These are phyloP conservation scores for Phytophthora melonis DNA, from an alignment of 352 stramenopile genomes.

Conservation along the genomic window DNA sequence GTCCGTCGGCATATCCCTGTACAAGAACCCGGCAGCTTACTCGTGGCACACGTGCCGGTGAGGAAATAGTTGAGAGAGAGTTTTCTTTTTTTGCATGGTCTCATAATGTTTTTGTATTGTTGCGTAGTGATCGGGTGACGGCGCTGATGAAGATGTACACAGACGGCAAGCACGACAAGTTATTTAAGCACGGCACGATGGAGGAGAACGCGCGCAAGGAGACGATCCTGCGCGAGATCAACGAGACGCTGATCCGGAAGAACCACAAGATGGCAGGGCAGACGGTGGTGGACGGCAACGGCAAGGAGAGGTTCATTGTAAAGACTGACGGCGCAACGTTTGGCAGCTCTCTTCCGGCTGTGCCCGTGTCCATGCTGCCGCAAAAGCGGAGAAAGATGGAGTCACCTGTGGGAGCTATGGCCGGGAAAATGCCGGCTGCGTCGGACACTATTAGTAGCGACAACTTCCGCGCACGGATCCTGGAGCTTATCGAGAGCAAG, in stretches of 20 bases:
- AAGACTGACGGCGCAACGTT: constrained; percentile 25
- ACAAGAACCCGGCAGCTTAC: constrained; percentile 76
- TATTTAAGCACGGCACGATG: constrained; percentile 81
- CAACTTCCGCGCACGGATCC: constrained; percentile 64
- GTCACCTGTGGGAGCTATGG: not conserved
- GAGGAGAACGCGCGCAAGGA: constrained; percentile 81
- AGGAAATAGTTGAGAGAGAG: constrained; percentile 12
- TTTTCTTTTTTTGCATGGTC: no score
- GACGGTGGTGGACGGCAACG: constrained; percentile 25
- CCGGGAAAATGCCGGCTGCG: constrained; percentile 2
- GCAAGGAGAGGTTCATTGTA: constrained; percentile 24
- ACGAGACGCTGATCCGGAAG: constrained; percentile 54
- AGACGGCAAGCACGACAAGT: constrained; percentile 83
- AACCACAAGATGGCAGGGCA: constrained; percentile 54
- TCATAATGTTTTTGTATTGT: constrained; percentile 28
- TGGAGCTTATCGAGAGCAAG: constrained; percentile 84
- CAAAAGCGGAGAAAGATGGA: constrained; percentile 46
- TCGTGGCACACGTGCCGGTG: constrained; percentile 88
- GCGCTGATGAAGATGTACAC: constrained; percentile 83
- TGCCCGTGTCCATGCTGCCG: not conserved
- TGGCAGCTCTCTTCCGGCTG: not conserved
- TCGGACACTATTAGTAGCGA: constrained; percentile 44
- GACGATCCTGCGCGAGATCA: constrained; percentile 70
- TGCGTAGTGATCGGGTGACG: constrained; percentile 67
- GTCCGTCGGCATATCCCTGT: constrained; percentile 63